Evolutionary conservation across 2,329 filamentous ascomycete genomes (phyloP).

Genomic region (Coleophoma crateriformis): DNA sequence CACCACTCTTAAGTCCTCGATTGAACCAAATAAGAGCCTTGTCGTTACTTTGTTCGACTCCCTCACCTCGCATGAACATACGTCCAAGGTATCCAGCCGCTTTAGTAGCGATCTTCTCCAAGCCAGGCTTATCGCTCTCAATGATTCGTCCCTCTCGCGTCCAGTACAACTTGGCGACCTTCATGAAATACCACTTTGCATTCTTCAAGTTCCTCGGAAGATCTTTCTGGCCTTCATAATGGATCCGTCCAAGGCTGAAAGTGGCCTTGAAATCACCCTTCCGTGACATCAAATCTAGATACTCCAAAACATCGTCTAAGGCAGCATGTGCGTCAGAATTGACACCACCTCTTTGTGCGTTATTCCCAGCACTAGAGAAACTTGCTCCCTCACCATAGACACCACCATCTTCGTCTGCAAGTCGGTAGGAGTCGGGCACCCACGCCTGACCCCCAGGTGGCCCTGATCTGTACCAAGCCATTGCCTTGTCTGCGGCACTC

Average conservation of each 20-base stretch:
- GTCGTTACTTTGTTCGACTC: conserved; percentile 58
- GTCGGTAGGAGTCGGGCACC: conserved; percentile 72
- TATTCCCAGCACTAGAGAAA: conserved; percentile 77
- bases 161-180: conserved; percentile 65
- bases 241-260: conserved; percentile 61
- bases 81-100: conserved; percentile 66
- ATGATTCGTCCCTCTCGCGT: conserved; percentile 56
- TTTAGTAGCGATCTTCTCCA: conserved; percentile 62
- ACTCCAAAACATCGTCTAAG: conserved; percentile 91
- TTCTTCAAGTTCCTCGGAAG: conserved; percentile 55
- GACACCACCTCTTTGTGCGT: conserved; percentile 67
- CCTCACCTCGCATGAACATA: conserved; percentile 69
- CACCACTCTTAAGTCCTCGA: conserved; percentile 56
- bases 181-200: conserved; percentile 64
- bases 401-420: conserved; percentile 86
- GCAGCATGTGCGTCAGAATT: conserved; percentile 79
- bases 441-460: conserved; percentile 82
- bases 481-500: conserved; percentile 86
- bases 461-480: conserved; percentile 80
- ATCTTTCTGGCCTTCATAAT: conserved; percentile 63
- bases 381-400: conserved; percentile 96
- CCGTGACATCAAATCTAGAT: conserved; percentile 67
- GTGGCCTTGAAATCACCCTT: conserved; percentile 69
- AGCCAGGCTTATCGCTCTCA: conserved; percentile 45
- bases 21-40: conserved; percentile 65